Percentiles rank a stretch among this genome's conserved stretches.
Evolutionary conservation across 2,329 filamentous ascomycete genomes (phyloP).

Genomic region (Hypoxylon sp.): DNA sequence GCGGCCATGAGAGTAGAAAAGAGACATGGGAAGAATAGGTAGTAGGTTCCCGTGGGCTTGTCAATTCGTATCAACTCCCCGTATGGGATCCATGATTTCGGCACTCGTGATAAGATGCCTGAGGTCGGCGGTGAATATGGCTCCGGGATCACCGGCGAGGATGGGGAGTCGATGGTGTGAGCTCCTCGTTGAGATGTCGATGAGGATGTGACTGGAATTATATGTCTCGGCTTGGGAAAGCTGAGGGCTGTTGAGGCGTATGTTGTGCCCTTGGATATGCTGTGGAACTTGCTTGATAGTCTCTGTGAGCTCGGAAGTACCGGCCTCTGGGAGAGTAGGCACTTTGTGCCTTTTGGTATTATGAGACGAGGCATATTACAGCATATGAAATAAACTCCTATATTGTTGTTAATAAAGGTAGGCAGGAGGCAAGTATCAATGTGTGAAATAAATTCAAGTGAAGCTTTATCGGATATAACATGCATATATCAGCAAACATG

Average conservation of each 20-base stretch:
- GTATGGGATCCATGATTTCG: conserved; percentile 77
- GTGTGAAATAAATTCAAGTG: too few relatives aligned
- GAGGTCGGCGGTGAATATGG: conserved; percentile 74
- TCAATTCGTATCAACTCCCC: conserved; percentile 83
- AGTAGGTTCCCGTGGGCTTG: conserved; percentile 83
- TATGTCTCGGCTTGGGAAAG: conserved; percentile 33
- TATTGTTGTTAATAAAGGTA: conserved; percentile 15
- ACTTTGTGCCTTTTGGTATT: conserved; percentile 7
- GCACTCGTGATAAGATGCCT: conserved; percentile 75
- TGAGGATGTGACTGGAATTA: conserved; percentile 23
- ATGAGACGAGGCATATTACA: conserved; percentile 22
- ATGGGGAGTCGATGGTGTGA: conserved; percentile 40
- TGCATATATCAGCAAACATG: too few relatives aligned
- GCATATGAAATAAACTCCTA: background rate
- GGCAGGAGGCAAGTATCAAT: too few relatives aligned
- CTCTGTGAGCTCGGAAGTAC: background rate
- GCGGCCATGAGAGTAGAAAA: conserved; percentile 86
- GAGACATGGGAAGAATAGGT: conserved; percentile 85
- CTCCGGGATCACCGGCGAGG: conserved; percentile 36
- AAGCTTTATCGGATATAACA: too few relatives aligned
- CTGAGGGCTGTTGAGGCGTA: conserved; percentile 30
- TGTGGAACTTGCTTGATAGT: conserved; percentile 20
- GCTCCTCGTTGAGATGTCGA: conserved; percentile 22
- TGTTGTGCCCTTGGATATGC: conserved; percentile 14
- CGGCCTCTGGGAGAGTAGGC: background rate